Evolutionary conservation across 768 basidiomycete species (phyloP).

Genomic region (Naematelia aurantialba): DNA sequence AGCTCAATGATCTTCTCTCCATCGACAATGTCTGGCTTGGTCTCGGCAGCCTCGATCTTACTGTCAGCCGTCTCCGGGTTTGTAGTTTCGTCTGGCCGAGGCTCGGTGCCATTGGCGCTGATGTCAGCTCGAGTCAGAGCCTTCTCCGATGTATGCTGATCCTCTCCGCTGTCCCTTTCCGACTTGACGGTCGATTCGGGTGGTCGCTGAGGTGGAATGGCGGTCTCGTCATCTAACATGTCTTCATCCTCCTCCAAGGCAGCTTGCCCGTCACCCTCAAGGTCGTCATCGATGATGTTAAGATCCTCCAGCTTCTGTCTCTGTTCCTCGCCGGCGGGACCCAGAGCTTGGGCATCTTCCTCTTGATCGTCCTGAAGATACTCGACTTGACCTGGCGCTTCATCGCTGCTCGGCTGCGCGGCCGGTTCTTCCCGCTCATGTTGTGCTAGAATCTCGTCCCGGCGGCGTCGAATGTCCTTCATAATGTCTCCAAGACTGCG

Average conservation of each 20-base stretch:
- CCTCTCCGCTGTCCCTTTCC: slow-evolving; percentile 11
- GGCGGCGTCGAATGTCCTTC: slow-evolving; percentile 74
- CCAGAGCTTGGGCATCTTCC: slow-evolving; percentile 76
- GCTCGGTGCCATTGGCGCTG: slow-evolving; percentile 10
- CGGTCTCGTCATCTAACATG: slow-evolving; percentile 8
- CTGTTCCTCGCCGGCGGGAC: slow-evolving; percentile 78
- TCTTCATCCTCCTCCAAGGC: slow-evolving; percentile 15
- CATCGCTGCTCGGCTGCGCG: slow-evolving; percentile 19
- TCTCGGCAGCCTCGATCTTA: slow-evolving; percentile 38
- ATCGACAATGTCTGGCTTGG: not conserved
- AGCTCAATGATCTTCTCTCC: slow-evolving; percentile 53
- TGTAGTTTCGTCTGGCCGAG: slow-evolving; percentile 53
- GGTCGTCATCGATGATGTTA: slow-evolving; percentile 65
- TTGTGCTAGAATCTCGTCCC: slow-evolving; percentile 65
- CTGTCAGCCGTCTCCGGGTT: slow-evolving; percentile 40
- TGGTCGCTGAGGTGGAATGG: slow-evolving; percentile 13
- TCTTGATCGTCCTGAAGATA: slow-evolving; percentile 63
- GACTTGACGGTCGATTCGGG: slow-evolving; percentile 3
- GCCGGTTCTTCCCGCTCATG: slow-evolving; percentile 48
- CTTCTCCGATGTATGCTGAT: slow-evolving; percentile 44
- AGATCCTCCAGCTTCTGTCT: slow-evolving; percentile 76
- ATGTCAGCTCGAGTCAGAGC: slow-evolving; percentile 51
- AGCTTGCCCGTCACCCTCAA: slow-evolving; percentile 40
- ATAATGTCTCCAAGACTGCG: slow-evolving; percentile 80
- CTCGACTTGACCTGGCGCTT: slow-evolving; percentile 58